Evolutionary conservation across 2,329 filamentous ascomycete species (phyloP), one percentile per base, ranked within the genome.

Genomic region (Stachybotrys echinatus): DNA sequence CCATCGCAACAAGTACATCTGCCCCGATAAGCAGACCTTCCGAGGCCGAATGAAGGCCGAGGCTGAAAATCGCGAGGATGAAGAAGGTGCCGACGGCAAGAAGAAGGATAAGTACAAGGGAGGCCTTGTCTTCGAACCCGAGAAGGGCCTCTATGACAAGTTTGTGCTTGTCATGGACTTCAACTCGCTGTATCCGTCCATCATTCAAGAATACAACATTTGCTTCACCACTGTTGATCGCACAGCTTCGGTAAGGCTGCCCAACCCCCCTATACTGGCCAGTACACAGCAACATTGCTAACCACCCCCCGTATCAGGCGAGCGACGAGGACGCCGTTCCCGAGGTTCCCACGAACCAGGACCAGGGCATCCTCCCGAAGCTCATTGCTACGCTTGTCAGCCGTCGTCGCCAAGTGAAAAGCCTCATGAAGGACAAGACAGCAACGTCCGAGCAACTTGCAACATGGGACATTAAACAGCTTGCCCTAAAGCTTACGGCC

Each of bases 81-180:
- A 89, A 45, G 88, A 86, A 20, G 77, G 68, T 14, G 82, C 77
- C 8, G 88, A 90, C 55, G 82, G 80, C 52, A 99, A 96, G 73
- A 99, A 97, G 77, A 99, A 96, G 69, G 95, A 99, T 73, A 99
- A 97, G 70, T 99, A 88, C 76, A 97, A 99, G 74, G 94, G 94
- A 65, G 94, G 95, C 77, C 84, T 99, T 27, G 94, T 99, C 50
- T 97, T 99, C 60, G 94, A 99, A 67, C 94, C 94, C 5, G 92
- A 97, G 67, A 96, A 92, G 69, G 94, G 95, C 18, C 80, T 99
- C 5, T 99, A 99, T 65, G 94, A 99, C 78, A 95, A 95, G 71
- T 96, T 95, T 68, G 88, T 99, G 48, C 81, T 99, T 50, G 95
- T 99, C 69, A 99, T 99, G 95, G 94, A 99, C 76, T 99, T 99